Conservation (phyloP, 2,329 filamentous ascomycete genomes). For the Fusarium coffeatum region DNA sequence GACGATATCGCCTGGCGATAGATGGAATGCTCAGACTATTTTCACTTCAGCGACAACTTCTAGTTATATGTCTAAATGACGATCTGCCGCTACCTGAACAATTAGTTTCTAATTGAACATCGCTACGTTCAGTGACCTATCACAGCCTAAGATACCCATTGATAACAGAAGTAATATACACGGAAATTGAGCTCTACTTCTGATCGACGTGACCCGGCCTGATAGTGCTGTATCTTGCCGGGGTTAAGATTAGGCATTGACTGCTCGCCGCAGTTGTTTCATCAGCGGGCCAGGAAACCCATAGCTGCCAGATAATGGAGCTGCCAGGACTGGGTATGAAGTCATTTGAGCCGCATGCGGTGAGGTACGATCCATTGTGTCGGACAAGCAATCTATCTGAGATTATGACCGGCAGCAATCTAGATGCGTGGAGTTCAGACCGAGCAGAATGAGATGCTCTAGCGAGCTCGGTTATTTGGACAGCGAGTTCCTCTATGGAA, state of each 20-base stretch:
- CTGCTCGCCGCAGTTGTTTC: slow-evolving; percentile 18
- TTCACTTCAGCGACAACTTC: background rate
- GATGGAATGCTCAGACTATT: background rate
- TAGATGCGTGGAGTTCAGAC: background rate
- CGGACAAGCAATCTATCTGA: slow-evolving; percentile 1
- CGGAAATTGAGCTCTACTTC: slow-evolving; percentile 26
- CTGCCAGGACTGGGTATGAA: slow-evolving; percentile 12
- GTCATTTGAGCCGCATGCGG: slow-evolving; percentile 13
- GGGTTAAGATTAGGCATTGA: slow-evolving; percentile 28
- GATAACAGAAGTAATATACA: slow-evolving; percentile 15
- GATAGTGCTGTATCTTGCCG: slow-evolving; percentile 16
- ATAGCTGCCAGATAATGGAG: slow-evolving; percentile 1
- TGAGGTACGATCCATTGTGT: background rate
- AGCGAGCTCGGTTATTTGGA: background rate
- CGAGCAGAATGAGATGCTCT: background rate
- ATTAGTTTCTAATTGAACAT: background rate
- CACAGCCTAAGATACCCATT: background rate
- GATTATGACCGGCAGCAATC: slow-evolving; percentile 4
- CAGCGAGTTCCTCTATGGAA: background rate
- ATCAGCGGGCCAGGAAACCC: slow-evolving; percentile 8
- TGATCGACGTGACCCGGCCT: slow-evolving; percentile 29
- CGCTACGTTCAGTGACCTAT: slow-evolving; percentile 8
- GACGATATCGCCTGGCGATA: background rate
- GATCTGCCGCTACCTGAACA: slow-evolving; percentile 19
- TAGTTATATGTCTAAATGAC: slow-evolving; percentile 21